Evolutionary conservation across 148 eudicot genomes (phyloP).

Genomic region (Fallopia convolvulus): DNA sequence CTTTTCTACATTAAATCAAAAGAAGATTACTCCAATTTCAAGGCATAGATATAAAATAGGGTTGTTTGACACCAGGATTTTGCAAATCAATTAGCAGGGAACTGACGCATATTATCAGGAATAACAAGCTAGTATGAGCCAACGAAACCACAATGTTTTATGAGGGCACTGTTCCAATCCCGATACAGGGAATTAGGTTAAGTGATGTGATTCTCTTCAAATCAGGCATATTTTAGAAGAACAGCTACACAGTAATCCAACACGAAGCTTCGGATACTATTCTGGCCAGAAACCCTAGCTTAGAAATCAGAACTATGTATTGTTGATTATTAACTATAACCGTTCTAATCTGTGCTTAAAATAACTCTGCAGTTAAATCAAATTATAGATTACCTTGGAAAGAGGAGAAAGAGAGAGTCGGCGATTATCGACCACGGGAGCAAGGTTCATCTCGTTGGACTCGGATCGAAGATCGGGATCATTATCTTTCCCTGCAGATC

Average conservation of each 20-base stretch:
- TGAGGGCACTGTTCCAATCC: neutral
- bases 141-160: neutral
- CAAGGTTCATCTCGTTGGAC: conserved; percentile 31
- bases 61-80: neutral
- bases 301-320: neutral
- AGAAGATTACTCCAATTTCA: neutral
- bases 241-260: neutral
- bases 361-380: neutral
- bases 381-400: conserved; percentile 39
- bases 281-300: neutral
- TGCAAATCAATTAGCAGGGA: neutral
- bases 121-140: neutral
- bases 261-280: neutral
- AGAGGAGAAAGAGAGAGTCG: conserved; percentile 34
- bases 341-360: neutral
- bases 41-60: neutral
- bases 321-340: neutral
- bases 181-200: neutral
- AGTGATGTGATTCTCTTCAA: neutral
- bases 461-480: conserved; percentile 53
- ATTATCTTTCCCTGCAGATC: conserved; percentile 34
- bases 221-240: neutral
- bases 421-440: conserved; percentile 38
- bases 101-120: neutral
- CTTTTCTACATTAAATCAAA: neutral